phyloP scores from a whole-genome alignment of 2,329 filamentous ascomycete genomes.

The Cercospora zeae-maydis region DNA sequence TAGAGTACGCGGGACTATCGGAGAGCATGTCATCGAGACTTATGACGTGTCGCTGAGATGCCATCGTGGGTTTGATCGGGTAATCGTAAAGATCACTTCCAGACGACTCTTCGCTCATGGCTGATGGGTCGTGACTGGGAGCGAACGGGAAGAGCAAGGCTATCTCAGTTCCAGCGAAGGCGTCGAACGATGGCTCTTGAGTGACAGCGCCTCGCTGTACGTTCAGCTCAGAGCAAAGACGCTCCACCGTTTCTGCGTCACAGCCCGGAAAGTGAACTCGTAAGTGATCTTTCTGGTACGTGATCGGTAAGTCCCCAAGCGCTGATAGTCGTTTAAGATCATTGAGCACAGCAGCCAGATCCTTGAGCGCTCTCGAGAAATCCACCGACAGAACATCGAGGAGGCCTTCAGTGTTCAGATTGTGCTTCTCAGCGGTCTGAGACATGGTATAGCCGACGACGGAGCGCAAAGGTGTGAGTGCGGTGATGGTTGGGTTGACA shows the following conservation, averaged over 20 bases:
- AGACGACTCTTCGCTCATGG: conserved; percentile 42
- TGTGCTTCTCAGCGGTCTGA: conserved; percentile 40
- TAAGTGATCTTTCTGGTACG: conserved; percentile 65
- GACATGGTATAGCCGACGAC: conserved; percentile 52
- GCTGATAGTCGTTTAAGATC: conserved; percentile 74
- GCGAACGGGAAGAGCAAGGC: conserved; percentile 86
- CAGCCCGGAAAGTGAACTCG: conserved; percentile 89
- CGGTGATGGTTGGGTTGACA: conserved; percentile 84
- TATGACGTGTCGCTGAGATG: conserved; percentile 34
- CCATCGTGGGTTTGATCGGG: conserved; percentile 13
- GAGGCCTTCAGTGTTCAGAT: conserved; percentile 77
- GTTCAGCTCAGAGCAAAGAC: conserved; percentile 81
- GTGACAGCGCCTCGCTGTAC: conserved; percentile 72
- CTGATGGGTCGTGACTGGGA: conserved; percentile 52
- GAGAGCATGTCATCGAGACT: conserved; percentile 59
- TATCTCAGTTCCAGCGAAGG: conserved; percentile 63
- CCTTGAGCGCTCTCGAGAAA: conserved; percentile 81
- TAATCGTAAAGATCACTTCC: conserved; percentile 28
- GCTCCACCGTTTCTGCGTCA: conserved; percentile 75
- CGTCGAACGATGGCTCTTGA: conserved; percentile 74
- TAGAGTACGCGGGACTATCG: conserved; percentile 37
- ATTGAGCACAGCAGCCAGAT: conserved; percentile 72
- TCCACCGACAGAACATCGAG: conserved; percentile 81
- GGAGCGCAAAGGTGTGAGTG: conserved; percentile 67
- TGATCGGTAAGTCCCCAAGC: conserved; percentile 79